phyloP scores from a whole-genome alignment of 306 rosid species.

The Myrica gale region DNA sequence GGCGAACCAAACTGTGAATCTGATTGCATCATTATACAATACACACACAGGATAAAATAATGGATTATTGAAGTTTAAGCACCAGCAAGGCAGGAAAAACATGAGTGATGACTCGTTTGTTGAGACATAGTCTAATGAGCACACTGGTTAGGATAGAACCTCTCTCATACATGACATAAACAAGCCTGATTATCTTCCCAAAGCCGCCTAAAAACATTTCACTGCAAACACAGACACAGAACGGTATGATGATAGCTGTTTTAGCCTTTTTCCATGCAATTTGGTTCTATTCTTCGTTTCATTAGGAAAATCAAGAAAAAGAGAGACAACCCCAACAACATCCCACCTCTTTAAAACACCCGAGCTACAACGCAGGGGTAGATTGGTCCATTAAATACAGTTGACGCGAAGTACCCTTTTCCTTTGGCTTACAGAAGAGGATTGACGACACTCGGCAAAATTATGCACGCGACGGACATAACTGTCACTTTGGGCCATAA shows the following conservation, averaged over 20 bases:
- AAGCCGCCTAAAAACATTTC: neutral
- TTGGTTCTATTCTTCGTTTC: neutral
- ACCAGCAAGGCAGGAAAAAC: neutral
- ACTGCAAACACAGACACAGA: neutral
- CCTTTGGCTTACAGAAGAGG: neutral
- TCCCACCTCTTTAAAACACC: neutral
- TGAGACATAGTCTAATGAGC: neutral
- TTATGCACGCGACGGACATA: neutral
- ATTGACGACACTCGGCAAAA: neutral
- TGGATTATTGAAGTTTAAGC: neutral
- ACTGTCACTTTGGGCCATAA: constrained; percentile 7
- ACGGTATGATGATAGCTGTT: neutral
- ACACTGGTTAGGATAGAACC: neutral
- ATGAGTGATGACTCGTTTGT: neutral
- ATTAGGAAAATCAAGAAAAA: neutral
- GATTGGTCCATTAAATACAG: neutral
- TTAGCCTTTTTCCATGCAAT: neutral
- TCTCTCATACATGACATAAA: too few relatives aligned
- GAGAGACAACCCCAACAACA: neutral
- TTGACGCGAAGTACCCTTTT: neutral
- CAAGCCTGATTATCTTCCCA: too few relatives aligned
- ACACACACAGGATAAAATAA: neutral
- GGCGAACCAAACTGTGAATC: neutral
- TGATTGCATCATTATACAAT: neutral
- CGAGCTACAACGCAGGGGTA: neutral